Base-by-base conservation (phyloP, 345 rosid species). In the Dimocarpus longan region DNA sequence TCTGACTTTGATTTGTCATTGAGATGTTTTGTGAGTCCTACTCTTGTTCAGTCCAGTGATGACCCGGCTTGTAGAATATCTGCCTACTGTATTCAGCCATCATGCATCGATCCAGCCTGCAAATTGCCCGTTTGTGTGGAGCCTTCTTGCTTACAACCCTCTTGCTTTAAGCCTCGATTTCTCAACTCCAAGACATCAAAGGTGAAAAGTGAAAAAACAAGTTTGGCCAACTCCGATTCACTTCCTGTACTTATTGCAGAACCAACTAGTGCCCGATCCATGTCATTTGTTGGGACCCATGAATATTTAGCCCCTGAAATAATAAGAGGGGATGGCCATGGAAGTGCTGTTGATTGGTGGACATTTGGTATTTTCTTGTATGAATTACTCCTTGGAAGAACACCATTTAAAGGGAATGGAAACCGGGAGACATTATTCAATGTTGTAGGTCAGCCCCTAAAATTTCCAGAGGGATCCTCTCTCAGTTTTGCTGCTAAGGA, bases 271-370 rank as follows among this genome's bases (percentile, higher is more conserved):
- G 97, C 93, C 8, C 91, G 93, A 18, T 93, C 97, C 21, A 93
- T 91, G 97, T 93, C 97, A 42, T 93, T 93, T 11, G 97, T 93
- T 0, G 97, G 97, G 2, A 93, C 97, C 8, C 97, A 93, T 22
- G 97, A 93, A 86, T 93, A 93, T 68, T 79, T 92, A 66, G 92
- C 97, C 70, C 97, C 97, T 12, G 97, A 92, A 83, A 92, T 92
- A 80, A 87, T 93, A 68, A 90, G 91, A 84, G 97, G 97, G 43
- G 97, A 93, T 46, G 97, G 97, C n/a, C 97, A 93, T 85, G 97
- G 95, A 12, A 91, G 97, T 64, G 88, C 97, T 8, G 97, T 93
- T 11, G 97, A 93, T 76, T 93, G 97, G 97, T 93, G 97, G 97
- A 93, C 97, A 2, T 93, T 91, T 44, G 97, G 97, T 64, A 91